Percentiles rank a stretch among this genome's conserved stretches.
phyloP scores from a whole-genome alignment of 2,329 filamentous ascomycete species.

The Epichloe glyceriae region DNA sequence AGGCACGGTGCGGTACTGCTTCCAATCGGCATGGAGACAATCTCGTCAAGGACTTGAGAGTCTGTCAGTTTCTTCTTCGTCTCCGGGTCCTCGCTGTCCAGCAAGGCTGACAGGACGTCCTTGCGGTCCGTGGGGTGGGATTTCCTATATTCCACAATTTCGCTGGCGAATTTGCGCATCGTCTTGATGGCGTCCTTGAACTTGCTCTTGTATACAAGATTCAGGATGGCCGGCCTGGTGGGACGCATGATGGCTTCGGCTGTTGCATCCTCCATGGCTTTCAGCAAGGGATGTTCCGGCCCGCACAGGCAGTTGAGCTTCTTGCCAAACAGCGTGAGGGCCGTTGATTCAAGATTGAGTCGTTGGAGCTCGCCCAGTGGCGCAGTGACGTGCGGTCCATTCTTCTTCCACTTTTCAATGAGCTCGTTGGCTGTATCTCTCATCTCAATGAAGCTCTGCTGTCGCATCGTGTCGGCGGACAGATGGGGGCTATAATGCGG shows the following conservation, averaged over 20 bases:
- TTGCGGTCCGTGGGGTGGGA: conserved; percentile 39
- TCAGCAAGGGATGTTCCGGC: conserved; percentile 33
- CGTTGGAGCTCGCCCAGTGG: conserved; percentile 38
- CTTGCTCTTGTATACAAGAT: conserved; percentile 37
- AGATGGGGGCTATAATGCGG: conserved; percentile 36
- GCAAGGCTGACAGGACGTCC: conserved; percentile 47
- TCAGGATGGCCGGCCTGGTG: conserved; percentile 36
- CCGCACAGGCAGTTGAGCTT: conserved; percentile 33
- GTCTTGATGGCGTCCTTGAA: conserved; percentile 39
- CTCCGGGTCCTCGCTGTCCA: conserved; percentile 46
- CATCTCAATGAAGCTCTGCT: conserved; percentile 31
- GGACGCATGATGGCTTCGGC: conserved; percentile 43
- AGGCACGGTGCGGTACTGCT: conserved; percentile 35
- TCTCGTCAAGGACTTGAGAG: conserved; percentile 52
- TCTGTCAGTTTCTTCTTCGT: conserved; percentile 46
- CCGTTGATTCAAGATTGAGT: conserved; percentile 38
- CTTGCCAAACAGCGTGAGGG: conserved; percentile 37
- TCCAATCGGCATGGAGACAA: conserved; percentile 53
- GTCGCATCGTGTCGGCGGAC: conserved; percentile 18
- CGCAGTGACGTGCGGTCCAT: conserved; percentile 21
- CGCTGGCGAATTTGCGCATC: conserved; percentile 41
- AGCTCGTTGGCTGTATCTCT: conserved; percentile 36
- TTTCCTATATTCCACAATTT: conserved; percentile 44
- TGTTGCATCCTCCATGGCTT: conserved; percentile 41
- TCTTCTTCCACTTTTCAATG: conserved; percentile 32